Base-by-base conservation (phyloP, 2,329 filamentous ascomycete genomes). In the Nigrospora osmanthi region DNA sequence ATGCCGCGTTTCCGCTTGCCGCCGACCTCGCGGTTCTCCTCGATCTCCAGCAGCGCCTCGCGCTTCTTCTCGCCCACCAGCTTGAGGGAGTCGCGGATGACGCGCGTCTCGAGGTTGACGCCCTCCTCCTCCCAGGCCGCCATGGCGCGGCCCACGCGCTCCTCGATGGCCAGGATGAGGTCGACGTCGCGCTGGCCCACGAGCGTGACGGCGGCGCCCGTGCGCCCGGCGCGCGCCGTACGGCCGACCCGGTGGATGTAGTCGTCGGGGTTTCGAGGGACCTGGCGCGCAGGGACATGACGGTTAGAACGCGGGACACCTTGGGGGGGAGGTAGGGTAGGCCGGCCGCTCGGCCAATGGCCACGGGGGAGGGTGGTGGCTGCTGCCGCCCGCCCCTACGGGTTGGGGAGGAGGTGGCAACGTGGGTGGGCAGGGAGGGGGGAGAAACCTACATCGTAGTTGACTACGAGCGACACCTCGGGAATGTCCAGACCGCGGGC, bases 221-320 rank as follows among this genome's bases (percentile, higher is more conserved):
- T 75, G 38, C 89, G 79, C 0, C 93, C 93, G 0, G 93, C 93
- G 77, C 93, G 83, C 4, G 93, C 93, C 12, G 93, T 98, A 67
- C 93, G 85, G 63, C 93, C 93, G 42, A 96, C 91, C 12, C 93
- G 82, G 69, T 98, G 93, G 53, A 98, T 93, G 64, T 98, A 98
- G 66, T 96, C 91, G 62, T 96, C 90, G 3, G 91, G 89, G 60
- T 96, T 89, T n/a, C 91, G 82, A 0, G 93, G 93, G 11, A 44
- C 23, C 23, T 28, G 23, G 23, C 9, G 23, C n/a, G n/a, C n/a
- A 28, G 10, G 23, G 23, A 28, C 23, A 28, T 10, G 23, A 28
- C 7, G 23, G 7, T 28, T 28, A 28, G 23, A 10, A 10, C 23
- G 10, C 10, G 5, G 23, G 9, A n/a, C 23, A 28, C 9, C 10